Base-by-base conservation (phyloP, 345 rosid species). In the Durio zibethinus region DNA sequence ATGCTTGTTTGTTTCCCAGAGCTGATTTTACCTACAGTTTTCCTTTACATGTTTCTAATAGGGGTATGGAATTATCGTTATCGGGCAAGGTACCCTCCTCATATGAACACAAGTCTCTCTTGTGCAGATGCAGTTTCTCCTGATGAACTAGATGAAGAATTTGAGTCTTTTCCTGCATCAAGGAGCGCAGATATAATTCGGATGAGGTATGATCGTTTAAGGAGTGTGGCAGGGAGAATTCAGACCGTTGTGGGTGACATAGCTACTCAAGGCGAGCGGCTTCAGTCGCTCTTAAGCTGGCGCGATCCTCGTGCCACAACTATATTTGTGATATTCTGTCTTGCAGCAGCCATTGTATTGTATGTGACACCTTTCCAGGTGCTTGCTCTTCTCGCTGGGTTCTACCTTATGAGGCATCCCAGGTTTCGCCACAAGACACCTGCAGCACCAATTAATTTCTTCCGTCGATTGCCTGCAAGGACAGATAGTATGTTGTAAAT, bases 171-270 rank as follows among this genome's bases (percentile, higher is more conserved):
- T 74, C 99, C 99, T 8, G 85, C 97, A 4, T 75, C 90, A 0
- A 75, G 86, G 42, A 86, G 85, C 74, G 47, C 84, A 0, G 89
- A 86, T 10, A 45, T 86, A 0, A 87, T 92, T 20, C 86, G 90
- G 72, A 63, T 86, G 82, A 85, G 99, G 80, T 94, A 97, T 50
- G 99, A 97, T 74, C 82, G 98, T 67, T 60, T 97, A 68, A 91
- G 98, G 78, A 84, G 90, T 65, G 86, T 97, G 14, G 97, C 98
- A 1, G 90, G 97, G 56, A 89, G 82, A 82, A 88, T 90, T 72
- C 99, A 94, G 82, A 87, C 90, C 10, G 96, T 97, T 42, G 96
- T 90, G 47, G 98, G 99, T 40, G 99, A 97, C 78, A 82, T 94
- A 31, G 99, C 99, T 2, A 83, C 94, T 47, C 99, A 97, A 81